phyloP scores from a whole-genome alignment of 108 stramenopile genomes.

The Parietichytrium sp. region DNA sequence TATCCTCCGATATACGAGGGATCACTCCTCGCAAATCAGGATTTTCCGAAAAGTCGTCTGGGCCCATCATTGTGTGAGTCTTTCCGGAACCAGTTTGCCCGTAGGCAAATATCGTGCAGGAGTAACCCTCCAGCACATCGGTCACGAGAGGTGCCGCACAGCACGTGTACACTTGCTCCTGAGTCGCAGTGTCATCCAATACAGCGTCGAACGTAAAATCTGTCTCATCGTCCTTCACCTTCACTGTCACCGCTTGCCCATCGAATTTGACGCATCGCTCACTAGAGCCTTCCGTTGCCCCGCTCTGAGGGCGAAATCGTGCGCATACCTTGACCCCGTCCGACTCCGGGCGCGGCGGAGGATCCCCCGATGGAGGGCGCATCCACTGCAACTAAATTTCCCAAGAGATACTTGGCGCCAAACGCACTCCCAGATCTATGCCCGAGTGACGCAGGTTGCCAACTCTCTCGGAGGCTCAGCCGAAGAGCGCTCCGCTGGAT shows the following conservation, averaged over 20 bases:
- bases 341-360: no score
- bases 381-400: no score
- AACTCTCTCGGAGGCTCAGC: no score
- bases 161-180: conserved; percentile 49
- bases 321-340: no score
- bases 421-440: no score
- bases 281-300: not conserved
- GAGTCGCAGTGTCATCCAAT: conserved; percentile 40
- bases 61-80: conserved; percentile 51
- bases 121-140: conserved; percentile 52
- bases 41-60: not conserved
- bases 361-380: no score
- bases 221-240: not conserved
- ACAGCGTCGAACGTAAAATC: conserved; percentile 54
- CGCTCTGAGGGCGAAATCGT: no score
- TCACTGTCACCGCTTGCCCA: not conserved
- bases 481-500: no score
- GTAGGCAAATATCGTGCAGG: conserved; percentile 66
- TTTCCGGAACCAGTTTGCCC: conserved; percentile 55
- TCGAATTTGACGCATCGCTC: not conserved
- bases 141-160: not conserved
- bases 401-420: no score
- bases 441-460: no score
- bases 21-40: conserved; percentile 7
- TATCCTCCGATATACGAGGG: not conserved